phyloP scores from a whole-genome alignment of 768 basidiomycete species.

The Psilocybe subaeruginosa region DNA sequence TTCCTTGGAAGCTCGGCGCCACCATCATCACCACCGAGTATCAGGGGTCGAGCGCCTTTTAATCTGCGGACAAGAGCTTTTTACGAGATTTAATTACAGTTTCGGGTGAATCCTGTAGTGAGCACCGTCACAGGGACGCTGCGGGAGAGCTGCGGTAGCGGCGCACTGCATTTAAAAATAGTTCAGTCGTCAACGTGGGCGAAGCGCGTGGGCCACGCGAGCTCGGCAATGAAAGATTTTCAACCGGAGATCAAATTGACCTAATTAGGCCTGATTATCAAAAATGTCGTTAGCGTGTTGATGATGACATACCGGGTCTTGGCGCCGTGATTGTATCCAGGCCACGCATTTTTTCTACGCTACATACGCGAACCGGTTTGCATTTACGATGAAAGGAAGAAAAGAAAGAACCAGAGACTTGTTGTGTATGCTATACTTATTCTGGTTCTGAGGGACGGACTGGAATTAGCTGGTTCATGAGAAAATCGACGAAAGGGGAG shows the following conservation, averaged over 20 bases:
- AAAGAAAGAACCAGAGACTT: neutral
- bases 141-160: no score
- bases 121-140: neutral
- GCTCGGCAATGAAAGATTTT: neutral
- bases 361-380: neutral
- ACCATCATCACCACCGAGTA: no score
- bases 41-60: no score
- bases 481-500: neutral
- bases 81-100: no score
- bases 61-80: no score
- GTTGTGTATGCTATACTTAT: no score
- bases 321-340: neutral
- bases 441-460: neutral
- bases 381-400: neutral
- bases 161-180: neutral
- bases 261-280: neutral
- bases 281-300: neutral
- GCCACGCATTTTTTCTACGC: neutral
- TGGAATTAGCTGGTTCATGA: neutral
- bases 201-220: neutral
- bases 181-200: neutral
- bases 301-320: neutral
- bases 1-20: no score
- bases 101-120: no score
- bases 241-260: constrained; percentile 2